Percentiles rank a stretch among this genome's conserved stretches.
phyloP scores from a whole-genome alignment of 306 rosid species.

The Cicer yamashitae region DNA sequence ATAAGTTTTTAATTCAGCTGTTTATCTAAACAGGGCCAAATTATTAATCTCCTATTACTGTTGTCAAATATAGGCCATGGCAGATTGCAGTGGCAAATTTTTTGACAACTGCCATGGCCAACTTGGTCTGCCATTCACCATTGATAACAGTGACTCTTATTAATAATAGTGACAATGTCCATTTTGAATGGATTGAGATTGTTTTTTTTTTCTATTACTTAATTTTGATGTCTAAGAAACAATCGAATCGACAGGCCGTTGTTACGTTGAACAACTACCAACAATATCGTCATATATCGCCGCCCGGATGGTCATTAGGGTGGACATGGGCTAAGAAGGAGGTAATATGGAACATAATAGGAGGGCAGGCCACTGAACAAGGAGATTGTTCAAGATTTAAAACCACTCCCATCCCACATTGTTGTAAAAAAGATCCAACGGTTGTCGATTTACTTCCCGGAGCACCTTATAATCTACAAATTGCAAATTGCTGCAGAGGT shows the following conservation, averaged over 20 bases:
- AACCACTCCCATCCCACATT: slow-evolving; percentile 58
- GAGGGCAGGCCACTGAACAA: slow-evolving; percentile 84
- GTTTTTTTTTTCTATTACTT: not conserved
- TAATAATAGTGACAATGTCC: not conserved
- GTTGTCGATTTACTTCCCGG: slow-evolving; percentile 84
- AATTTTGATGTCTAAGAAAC: slow-evolving; percentile 38
- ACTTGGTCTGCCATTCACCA: too few species aligned
- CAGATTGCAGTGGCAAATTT: too few species aligned
- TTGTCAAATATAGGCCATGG: too few species aligned
- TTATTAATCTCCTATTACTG: too few species aligned
- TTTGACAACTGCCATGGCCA: too few species aligned
- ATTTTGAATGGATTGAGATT: slow-evolving; percentile 33
- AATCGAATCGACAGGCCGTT: slow-evolving; percentile 61
- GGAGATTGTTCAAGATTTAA: slow-evolving; percentile 88
- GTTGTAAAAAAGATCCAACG: slow-evolving; percentile 75
- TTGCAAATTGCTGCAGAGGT: slow-evolving; percentile 88
- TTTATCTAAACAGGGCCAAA: too few species aligned
- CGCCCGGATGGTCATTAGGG: slow-evolving; percentile 84
- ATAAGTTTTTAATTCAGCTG: too few species aligned
- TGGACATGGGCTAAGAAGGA: slow-evolving; percentile 96
- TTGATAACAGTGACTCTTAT: too few species aligned
- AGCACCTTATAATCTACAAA: slow-evolving; percentile 80
- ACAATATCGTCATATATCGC: slow-evolving; percentile 72
- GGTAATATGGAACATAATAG: slow-evolving; percentile 80
- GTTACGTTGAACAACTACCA: slow-evolving; percentile 86